phyloP scores from a whole-genome alignment of 192 early-diverging fungal genomes.

The Backusella macrospora region DNA sequence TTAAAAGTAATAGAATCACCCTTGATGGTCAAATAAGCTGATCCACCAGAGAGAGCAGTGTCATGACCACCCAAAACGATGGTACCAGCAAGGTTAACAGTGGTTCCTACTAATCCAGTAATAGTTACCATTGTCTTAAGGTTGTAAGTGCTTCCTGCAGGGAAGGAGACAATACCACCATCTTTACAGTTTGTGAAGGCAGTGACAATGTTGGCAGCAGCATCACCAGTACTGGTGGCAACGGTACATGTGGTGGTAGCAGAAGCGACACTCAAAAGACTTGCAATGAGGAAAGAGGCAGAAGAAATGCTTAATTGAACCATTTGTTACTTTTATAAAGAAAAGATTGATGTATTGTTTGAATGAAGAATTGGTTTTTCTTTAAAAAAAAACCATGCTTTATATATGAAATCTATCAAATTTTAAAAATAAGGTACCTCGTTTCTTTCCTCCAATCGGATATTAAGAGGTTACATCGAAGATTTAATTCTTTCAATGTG shows the following conservation, averaged over 20 bases:
- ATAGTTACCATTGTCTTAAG: conserved; percentile 16
- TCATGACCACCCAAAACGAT: conserved; percentile 16
- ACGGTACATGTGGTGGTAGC: conserved; percentile 15
- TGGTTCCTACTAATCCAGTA: conserved; percentile 10
- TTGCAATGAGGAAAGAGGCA: conserved; percentile 8
- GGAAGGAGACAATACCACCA: no score
- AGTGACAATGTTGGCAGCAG: no score
- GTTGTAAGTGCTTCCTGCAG: conserved; percentile 12
- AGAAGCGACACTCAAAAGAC: conserved; percentile 16
- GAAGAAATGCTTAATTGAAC: no score
- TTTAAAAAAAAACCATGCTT: no score
- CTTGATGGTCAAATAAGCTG: conserved; percentile 24
- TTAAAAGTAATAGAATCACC: no score
- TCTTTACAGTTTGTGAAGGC: no score
- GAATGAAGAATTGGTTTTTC: no score
- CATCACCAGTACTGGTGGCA: no score
- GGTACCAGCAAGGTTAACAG: conserved; percentile 22
- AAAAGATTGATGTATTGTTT: no score
- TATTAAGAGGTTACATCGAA: neutral
- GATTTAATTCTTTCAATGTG: conserved; percentile 3
- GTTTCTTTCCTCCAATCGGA: neutral
- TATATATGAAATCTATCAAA: no score
- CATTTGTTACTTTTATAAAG: no score
- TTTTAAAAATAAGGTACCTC: no score
- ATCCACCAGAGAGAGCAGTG: conserved; percentile 5